Evolutionary conservation across 768 basidiomycete species (phyloP), one percentile per base, ranked within the genome.

Genomic region (Phanerochaete sordida): DNA sequence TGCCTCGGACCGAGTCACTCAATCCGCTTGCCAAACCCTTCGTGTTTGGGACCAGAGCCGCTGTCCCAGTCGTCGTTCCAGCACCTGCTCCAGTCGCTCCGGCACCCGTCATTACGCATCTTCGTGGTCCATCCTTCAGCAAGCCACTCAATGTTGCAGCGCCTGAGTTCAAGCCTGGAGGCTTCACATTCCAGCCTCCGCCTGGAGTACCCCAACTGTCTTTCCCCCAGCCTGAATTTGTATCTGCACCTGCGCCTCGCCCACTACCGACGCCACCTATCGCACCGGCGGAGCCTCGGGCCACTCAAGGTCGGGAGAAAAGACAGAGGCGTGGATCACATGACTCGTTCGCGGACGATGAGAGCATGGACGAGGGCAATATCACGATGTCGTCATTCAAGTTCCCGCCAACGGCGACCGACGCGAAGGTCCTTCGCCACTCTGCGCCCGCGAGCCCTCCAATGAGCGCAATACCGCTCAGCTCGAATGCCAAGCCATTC

Each of bases 1-100:
- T 61, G 0, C 56, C 65, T 1, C 66, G 70, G 19, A 62, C 60
- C 0, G 72, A 73, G 60, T 44, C 81, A 2, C 79, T 92, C 51
- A 94, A 94, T 69, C 92, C 92, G 0, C 79, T 83, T 52, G 92
- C 92, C 6, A 91, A 90, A 68, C 90, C 92, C 0, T 94, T 94
- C 64, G 86, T 92, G 9, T 93, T 93, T 69, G 90, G 89, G 56
- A 61, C 74, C 33, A 71, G 67, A 43, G 27, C 51, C 2, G 4
- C 31, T 9, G 13, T 73, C 70, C 58, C 68, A 65, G 23, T 75
- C 75, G 33, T 24, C 8, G 37, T 72, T 68, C 31, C 75, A 77
- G 16, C 74, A 71, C 62, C 72, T 74, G 13, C 71, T 50, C 46
- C 68, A 28, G 66, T 64, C 44, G 57, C 64, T 6, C 59, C 69